phyloP scores from a whole-genome alignment of 2,329 filamentous ascomycete genomes.

The Aspergillus bombycis region DNA sequence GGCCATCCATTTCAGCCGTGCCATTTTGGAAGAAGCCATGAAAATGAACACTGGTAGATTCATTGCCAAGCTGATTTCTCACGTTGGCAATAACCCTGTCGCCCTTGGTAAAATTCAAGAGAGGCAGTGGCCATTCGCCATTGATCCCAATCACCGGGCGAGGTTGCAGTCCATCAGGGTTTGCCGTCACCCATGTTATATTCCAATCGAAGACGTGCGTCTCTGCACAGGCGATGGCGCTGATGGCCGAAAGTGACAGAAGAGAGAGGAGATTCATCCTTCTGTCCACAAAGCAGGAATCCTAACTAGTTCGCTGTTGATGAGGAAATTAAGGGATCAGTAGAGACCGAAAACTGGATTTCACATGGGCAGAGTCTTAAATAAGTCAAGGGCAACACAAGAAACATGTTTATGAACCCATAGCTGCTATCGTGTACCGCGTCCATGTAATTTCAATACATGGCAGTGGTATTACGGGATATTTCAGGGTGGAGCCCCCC shows the following conservation, averaged over 20 bases:
- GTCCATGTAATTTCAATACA: too few relatives aligned
- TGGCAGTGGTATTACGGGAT: too few relatives aligned
- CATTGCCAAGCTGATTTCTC: conserved; percentile 67
- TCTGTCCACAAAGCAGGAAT: neutral
- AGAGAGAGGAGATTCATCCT: neutral
- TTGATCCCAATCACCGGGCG: conserved; percentile 71
- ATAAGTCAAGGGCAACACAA: too few relatives aligned
- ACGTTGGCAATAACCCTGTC: conserved; percentile 72
- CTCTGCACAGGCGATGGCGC: neutral
- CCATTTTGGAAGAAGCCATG: conserved; percentile 79
- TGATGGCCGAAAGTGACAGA: neutral
- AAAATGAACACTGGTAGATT: conserved; percentile 71
- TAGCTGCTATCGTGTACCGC: too few relatives aligned
- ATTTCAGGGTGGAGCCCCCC: too few relatives aligned
- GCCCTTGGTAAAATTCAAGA: conserved; percentile 73
- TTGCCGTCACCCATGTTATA: conserved; percentile 24
- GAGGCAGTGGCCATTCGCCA: conserved; percentile 71
- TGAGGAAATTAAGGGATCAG: too few relatives aligned
- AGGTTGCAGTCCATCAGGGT: conserved; percentile 55
- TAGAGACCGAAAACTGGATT: too few relatives aligned
- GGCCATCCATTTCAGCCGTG: conserved; percentile 74
- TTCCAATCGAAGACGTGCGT: conserved; percentile 3
- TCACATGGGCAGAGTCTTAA: too few relatives aligned
- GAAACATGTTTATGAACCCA: too few relatives aligned
- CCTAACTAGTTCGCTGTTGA: too few relatives aligned